These are phyloP conservation scores for Solanum megistacrolobum DNA, from an alignment of 257 asterid genomes.

Conservation along the genomic window DNA sequence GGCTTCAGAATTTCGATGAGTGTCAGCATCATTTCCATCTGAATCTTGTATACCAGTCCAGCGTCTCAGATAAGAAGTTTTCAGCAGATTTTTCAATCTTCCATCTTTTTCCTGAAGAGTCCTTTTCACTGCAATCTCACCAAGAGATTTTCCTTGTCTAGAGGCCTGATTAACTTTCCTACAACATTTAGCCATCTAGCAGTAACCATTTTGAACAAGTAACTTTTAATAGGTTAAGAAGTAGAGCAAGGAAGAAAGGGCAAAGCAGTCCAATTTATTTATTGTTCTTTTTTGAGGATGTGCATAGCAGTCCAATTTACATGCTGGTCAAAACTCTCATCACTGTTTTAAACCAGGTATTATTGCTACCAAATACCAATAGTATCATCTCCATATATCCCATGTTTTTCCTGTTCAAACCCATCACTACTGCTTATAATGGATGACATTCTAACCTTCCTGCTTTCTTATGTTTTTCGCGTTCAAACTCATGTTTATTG, in stretches of 20 bases:
- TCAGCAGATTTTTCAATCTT: constrained; percentile 53
- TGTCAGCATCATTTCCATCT: constrained; percentile 32
- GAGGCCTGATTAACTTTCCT: constrained; percentile 30
- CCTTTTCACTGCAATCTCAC: constrained; percentile 27
- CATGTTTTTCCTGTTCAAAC: not conserved
- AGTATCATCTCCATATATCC: not conserved
- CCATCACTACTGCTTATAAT: not conserved
- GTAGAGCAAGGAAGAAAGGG: not conserved
- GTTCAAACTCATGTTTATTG: not conserved
- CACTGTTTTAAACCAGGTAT: not conserved
- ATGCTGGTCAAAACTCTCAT: not conserved
- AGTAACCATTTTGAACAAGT: not conserved
- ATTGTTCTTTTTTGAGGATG: not conserved
- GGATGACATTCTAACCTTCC: not conserved
- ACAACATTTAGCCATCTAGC: not conserved
- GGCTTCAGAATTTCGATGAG: constrained; percentile 27
- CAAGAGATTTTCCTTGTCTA: constrained; percentile 26
- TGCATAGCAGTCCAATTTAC: not conserved
- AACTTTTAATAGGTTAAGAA: not conserved
- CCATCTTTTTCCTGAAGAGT: constrained; percentile 63
- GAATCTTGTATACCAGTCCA: constrained; percentile 54
- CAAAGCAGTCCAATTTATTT: not conserved
- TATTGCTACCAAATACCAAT: not conserved
- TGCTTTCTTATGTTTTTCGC: not conserved
- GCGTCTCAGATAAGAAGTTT: constrained; percentile 49